phyloP scores from a whole-genome alignment of 495 filamentous ascomycete genomes.

The Aspergillus carlsbadensis region DNA sequence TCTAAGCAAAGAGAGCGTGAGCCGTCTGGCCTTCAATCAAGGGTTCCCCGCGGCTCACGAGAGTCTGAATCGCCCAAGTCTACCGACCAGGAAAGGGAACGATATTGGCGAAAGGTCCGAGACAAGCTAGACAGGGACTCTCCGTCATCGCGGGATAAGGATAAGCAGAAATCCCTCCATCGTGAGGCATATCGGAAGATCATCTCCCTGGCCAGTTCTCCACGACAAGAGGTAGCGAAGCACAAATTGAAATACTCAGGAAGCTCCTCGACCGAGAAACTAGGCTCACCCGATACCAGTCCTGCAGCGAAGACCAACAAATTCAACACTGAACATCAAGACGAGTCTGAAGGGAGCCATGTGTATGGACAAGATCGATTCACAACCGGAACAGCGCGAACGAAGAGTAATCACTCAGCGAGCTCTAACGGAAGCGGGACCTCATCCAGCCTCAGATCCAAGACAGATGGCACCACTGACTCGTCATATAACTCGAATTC shows the following conservation, averaged over 20 bases:
- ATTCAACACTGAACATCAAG: conserved; percentile 21
- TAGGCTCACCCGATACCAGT: conserved; percentile 23
- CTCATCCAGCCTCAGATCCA: conserved; percentile 10
- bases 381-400: conserved; percentile 18
- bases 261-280: conserved; percentile 18
- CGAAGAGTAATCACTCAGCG: conserved; percentile 23
- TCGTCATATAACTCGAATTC: conserved; percentile 31
- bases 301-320: conserved; percentile 30
- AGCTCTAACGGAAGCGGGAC: background rate
- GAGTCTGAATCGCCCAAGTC: conserved; percentile 20
- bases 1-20: conserved; percentile 3
- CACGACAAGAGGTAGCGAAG: conserved; percentile 20
- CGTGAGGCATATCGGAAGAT: conserved; percentile 25
- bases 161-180: conserved; percentile 23
- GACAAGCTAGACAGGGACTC: conserved; percentile 34
- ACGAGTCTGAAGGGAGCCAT: conserved; percentile 7
- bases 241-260: conserved; percentile 18
- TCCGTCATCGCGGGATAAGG: conserved; percentile 23
- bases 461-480: conserved; percentile 25
- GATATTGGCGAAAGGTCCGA: conserved; percentile 32
- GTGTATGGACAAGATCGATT: conserved; percentile 2
- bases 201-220: conserved; percentile 18
- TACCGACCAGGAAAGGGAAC: conserved; percentile 28
- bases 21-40: background rate
- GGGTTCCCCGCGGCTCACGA: conserved; percentile 13